Base-by-base conservation (phyloP, 1,284 basidiomycete genomes). In the Irpex sp. region DNA sequence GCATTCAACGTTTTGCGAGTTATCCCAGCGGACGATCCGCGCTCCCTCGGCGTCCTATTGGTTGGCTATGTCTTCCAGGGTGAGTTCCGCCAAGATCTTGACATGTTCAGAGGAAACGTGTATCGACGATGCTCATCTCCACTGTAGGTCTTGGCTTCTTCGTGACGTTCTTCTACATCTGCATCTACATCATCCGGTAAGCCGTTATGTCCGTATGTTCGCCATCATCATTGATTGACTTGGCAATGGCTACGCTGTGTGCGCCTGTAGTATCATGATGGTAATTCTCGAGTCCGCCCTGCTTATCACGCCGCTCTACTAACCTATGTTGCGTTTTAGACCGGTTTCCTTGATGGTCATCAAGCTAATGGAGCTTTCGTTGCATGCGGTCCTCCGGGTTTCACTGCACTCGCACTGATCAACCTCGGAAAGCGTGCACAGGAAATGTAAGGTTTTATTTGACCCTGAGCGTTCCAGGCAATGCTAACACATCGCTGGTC, bases 301-400 rank as follows among this genome's bases (percentile, higher is more conserved):
- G 9, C 9, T 35, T 46, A 47, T 43, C 54, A 54, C 5, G 19
- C 55, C 15, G 2, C 36, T 17, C 39, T 21, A 21, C 49, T 50
- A 21, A 50, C 17, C 49, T n/a, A n/a, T 8, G 13, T n/a, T 21
- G 19, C 50, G 56, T 54, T 49, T 11, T 66, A 80, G 79, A 81
- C 80, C n/a, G 80, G 81, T 15, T 81, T 82, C 69, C 69, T 82
- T 61, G 76, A 81, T 50, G 81, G 81, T 26, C 79, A 81, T 69
- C 81, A 82, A 66, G 81, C 81, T 4, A 82, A 81, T 61, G 79
- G 79, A 13, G 80, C 80, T 0, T 82, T 83, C 68, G 78, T 81
- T 39, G 79, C 77, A 13, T 77, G 76, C 60, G 81, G 81, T 7
- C 81, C 81, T 5, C 80, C 81, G 19, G 80, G 81, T 4, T 83